Conservation (phyloP, 2,329 filamentous ascomycete genomes). For the Paraphaeosphaeria sporulosa region DNA sequence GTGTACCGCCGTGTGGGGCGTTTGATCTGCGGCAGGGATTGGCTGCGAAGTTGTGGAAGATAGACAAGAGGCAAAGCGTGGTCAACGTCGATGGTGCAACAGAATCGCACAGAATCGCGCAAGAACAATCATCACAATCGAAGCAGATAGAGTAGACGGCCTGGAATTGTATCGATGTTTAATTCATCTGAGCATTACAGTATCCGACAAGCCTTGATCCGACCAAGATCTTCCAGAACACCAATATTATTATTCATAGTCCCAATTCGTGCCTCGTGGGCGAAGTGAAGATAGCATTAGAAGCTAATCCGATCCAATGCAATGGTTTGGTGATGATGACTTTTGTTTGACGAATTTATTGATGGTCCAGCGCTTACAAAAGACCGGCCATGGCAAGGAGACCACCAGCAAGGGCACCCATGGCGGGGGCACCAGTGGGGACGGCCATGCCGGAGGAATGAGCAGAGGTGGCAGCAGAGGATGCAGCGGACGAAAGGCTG, state of each 20-base stretch:
- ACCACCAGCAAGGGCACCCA: constrained; percentile 43
- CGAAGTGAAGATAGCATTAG: constrained; percentile 2
- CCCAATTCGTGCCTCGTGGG: background rate
- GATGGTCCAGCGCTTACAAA: constrained; percentile 32
- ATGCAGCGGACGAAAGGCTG: constrained; percentile 18
- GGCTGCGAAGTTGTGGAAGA: background rate
- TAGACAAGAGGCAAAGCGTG: background rate
- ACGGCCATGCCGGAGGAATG: constrained; percentile 26
- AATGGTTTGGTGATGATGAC: background rate
- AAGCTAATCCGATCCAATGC: background rate
- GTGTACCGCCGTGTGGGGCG: background rate
- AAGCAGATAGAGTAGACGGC: background rate
- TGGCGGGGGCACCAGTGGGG: constrained; percentile 36
- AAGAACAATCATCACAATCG: no score
- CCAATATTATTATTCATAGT: constrained; percentile 6
- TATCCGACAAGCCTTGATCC: background rate
- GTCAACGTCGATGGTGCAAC: no score
- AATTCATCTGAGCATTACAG: constrained; percentile 3
- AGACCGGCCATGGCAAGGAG: constrained; percentile 41
- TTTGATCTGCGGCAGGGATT: background rate
- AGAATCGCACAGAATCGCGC: background rate
- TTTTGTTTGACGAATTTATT: background rate
- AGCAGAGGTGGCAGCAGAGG: constrained; percentile 14
- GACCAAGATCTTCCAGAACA: background rate
- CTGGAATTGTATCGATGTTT: background rate